Conservation (phyloP, 805 yeast genomes). For the Yarrowia sp. region DNA sequence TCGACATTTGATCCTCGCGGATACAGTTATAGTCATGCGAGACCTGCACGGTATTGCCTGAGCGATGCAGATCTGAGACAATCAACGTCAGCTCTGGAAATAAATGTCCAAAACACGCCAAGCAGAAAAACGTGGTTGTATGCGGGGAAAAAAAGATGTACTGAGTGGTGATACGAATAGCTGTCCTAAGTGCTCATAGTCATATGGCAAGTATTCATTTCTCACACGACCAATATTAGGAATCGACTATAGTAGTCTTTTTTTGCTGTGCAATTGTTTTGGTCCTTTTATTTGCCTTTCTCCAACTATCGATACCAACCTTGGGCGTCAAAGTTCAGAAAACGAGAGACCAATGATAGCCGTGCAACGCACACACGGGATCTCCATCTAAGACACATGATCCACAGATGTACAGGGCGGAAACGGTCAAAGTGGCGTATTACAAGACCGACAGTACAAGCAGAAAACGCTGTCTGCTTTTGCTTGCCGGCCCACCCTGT, state of each 20-base stretch:
- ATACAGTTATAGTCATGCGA: constrained; percentile 37
- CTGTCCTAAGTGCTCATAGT: no score
- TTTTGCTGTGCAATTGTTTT: background rate
- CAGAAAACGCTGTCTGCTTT: no score
- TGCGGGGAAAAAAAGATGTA: no score
- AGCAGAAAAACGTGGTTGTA: no score
- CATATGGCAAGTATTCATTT: no score
- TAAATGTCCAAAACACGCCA: no score
- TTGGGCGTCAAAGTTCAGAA: background rate
- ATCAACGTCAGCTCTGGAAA: background rate
- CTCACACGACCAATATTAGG: background rate
- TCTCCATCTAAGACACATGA: constrained; percentile 1
- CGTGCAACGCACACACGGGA: constrained; percentile 20
- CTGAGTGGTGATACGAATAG: no score
- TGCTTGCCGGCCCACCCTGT: no score
- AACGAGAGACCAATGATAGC: constrained; percentile 22
- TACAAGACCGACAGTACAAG: no score
- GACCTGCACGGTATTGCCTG: constrained; percentile 16
- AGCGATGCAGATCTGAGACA: constrained; percentile 31
- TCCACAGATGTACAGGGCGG: constrained; percentile 7
- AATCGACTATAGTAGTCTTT: no score
- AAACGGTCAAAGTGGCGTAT: no score
- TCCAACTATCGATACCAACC: background rate
- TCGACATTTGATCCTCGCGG: no score
- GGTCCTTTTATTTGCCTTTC: background rate